phyloP scores from a whole-genome alignment of 495 filamentous ascomycete genomes.

The Neurospora sp. region DNA sequence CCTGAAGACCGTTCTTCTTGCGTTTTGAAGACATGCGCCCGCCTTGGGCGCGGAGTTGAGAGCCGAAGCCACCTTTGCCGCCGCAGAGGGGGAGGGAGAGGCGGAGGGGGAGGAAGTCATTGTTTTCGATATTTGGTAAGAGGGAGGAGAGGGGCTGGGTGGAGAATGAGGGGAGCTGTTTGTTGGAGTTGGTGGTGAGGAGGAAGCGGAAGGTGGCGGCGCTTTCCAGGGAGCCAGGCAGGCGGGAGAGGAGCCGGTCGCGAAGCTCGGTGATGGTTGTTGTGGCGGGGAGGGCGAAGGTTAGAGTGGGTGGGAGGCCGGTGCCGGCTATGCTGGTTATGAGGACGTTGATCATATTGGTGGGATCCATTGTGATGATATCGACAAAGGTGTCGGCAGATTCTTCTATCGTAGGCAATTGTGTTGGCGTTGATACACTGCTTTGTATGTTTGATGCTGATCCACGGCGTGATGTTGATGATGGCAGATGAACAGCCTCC shows the following conservation, averaged over 20 bases:
- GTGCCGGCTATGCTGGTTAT: slow-evolving; percentile 76
- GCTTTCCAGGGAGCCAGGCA: slow-evolving; percentile 38
- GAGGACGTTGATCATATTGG: slow-evolving; percentile 62
- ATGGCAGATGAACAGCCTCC: not conserved
- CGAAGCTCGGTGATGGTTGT: slow-evolving; percentile 59
- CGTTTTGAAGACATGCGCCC: slow-evolving; percentile 94
- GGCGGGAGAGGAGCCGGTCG: slow-evolving; percentile 47
- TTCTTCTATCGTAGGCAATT: not conserved
- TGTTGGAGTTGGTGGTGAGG: slow-evolving; percentile 75
- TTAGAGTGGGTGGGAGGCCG: slow-evolving; percentile 65
- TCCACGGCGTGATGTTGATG: not conserved
- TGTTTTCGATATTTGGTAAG: slow-evolving; percentile 26
- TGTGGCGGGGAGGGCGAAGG: slow-evolving; percentile 54
- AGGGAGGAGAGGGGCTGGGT: slow-evolving; percentile 40
- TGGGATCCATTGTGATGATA: not conserved
- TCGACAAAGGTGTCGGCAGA: not conserved
- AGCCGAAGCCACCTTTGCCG: slow-evolving; percentile 96
- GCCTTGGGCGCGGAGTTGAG: slow-evolving; percentile 89
- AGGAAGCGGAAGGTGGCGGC: slow-evolving; percentile 43
- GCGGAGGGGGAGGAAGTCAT: slow-evolving; percentile 69
- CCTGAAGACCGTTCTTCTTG: slow-evolving; percentile 57
- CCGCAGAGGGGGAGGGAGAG: slow-evolving; percentile 66
- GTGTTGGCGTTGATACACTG: not conserved
- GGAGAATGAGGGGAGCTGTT: slow-evolving; percentile 44
- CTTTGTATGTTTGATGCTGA: not conserved